Evolutionary conservation across 192 early-diverging fungal species (phyloP).

Genomic region (Dissophora globulifera): DNA sequence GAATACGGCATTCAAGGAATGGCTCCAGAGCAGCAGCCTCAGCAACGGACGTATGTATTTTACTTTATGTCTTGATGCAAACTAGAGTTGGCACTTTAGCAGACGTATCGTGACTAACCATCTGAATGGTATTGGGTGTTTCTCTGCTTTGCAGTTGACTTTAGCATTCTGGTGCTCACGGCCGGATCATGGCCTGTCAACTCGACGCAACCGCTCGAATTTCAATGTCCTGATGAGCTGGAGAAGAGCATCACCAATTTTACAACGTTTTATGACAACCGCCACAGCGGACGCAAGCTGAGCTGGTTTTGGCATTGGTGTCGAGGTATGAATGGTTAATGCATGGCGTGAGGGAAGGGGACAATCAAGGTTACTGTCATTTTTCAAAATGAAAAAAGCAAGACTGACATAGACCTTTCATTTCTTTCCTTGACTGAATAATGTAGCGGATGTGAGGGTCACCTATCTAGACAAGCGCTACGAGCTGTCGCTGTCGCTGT

Average conservation of each 20-base stretch:
- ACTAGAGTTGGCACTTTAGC: background rate
- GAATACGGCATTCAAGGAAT: conserved; percentile 62
- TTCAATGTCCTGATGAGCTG: conserved; percentile 87
- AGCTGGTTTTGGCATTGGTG: conserved; percentile 86
- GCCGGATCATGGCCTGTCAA: conserved; percentile 86
- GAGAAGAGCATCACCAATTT: conserved; percentile 77
- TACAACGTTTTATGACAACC: conserved; percentile 73
- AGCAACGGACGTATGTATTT: conserved; percentile 62
- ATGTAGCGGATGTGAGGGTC: conserved; percentile 77
- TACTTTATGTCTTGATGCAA: conserved; percentile 4
- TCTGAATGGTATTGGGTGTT: background rate
- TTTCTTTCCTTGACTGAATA: too few species aligned
- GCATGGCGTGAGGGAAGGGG: background rate
- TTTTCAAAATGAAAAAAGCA: background rate
- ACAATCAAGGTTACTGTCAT: background rate
- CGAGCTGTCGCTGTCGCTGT: conserved; percentile 77
- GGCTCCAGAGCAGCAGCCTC: conserved; percentile 50
- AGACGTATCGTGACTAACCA: background rate
- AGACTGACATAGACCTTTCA: too few species aligned
- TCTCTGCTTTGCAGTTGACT: conserved; percentile 61
- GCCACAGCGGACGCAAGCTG: conserved; percentile 81
- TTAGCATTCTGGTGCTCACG: conserved; percentile 80
- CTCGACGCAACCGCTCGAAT: conserved; percentile 71
- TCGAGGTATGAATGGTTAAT: conserved; percentile 73
- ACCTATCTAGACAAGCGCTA: conserved; percentile 79